Base-by-base conservation (phyloP, 371 early-diverging fungal genomes). In the Entomophthora muscae region DNA sequence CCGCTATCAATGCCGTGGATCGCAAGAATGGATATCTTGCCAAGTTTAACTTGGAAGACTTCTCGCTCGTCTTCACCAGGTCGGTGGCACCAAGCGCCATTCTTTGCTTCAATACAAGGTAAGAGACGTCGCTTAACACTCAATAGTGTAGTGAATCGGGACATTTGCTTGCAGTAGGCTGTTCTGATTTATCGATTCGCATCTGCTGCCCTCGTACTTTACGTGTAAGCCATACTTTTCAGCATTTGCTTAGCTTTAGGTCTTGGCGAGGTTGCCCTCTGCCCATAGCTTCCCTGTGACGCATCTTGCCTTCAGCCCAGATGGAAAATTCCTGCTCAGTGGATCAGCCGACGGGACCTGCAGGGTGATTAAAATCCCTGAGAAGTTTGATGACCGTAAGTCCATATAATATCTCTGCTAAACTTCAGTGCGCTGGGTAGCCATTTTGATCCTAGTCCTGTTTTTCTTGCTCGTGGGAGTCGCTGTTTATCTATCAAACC, bases 261-360 rank as follows among this genome's bases (percentile, higher is more conserved):
- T 42, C 21, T 33, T 32, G 33, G 51, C 17, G 5, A 61, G 33
- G 3, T 61, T 32, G 10, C 31, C n/a, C 17, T 22, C 31, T 24
- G 33, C 33, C 32, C 64, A 63, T 31, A 55, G 31, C 32, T 63
- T 63, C 31, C 22, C 64, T 2, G 32, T 63, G 28, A 63, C 64
- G 5, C 21, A 53, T n/a, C 27, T 63, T 13, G 12, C 26, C 5
- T 63, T 63, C 26, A 30, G 31, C 23, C 54, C 54, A 10, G 31
- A 63, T 55, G 56, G 10, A 1, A 53, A 33, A 29, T 63, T 32
- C 31, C 31, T 63, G 32, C 17, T 55, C 1, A 55, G 56, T 56
- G 57, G 64, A 22, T 63, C 64, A 5, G 56, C 64, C 12, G 64
- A 61, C 22, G 21, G 23, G 12, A 61, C 33, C 27, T 61, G 31